Base-by-base conservation (phyloP, 2,329 filamentous ascomycete genomes). In the Sarocladium oryzae region DNA sequence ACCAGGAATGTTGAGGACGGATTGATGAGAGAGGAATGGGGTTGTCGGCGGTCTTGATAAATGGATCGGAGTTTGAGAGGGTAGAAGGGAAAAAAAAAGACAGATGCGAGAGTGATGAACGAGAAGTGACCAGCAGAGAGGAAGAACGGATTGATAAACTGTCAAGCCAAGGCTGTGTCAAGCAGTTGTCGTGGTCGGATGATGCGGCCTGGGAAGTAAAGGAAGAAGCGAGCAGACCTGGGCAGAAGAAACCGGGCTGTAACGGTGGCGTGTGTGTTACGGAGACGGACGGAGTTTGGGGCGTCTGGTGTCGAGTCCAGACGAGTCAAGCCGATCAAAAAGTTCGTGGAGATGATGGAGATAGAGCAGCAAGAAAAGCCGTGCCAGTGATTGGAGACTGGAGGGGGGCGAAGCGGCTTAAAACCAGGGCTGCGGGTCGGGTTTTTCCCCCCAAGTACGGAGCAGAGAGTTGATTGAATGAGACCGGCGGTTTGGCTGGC, bases 341-440 rank as follows among this genome's bases (percentile, higher is more conserved):
- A n/a, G n/a, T n/a, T n/a, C n/a, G n/a, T n/a, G n/a, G n/a, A n/a
- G n/a, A n/a, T n/a, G n/a, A 24, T 45, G 15, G 33, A 36, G 33
- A 36, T n/a, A n/a, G 33, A 36, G 15, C 33, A 40, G 24, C n/a
- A n/a, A n/a, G n/a, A n/a, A n/a, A 30, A 30, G 40, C 6, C 40
- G 15, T 20, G 40, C 6, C 40, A 30, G 23, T 45, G 23, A 45
- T 28, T 45, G 40, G 40, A 45, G 40, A 45, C 40, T 45, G 10
- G 37, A 41, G 37, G 18, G 37, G 37, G 8, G 33, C 15, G 33
- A n/a, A 36, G n/a, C 37, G 37, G 37, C 37, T 41, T 24, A 41
- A 41, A 41, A 41, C n/a, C 37, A 41, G 21, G 21, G 40, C 23
- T 30, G 40, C 24, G 40, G 40, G 40, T 45, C 40, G 24, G n/a